Conservation (phyloP, 768 basidiomycete species). For the Fomitopsis pulvina region DNA sequence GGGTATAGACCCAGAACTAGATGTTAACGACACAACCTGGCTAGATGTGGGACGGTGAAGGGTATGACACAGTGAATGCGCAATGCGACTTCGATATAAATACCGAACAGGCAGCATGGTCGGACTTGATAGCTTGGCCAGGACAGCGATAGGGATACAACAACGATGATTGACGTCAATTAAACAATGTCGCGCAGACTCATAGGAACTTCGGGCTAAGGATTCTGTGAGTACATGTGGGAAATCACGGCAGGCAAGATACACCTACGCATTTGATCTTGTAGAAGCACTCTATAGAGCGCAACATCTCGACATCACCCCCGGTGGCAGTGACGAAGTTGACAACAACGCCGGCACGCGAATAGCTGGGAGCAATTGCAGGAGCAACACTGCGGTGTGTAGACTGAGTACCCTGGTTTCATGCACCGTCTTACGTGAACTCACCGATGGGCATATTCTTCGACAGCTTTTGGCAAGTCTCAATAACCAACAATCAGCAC, state of each 20-base stretch:
- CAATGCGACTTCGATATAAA: constrained; percentile 38
- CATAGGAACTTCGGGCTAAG: constrained; percentile 85
- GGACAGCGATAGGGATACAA: constrained; percentile 74
- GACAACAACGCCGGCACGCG: constrained; percentile 86
- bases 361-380: constrained; percentile 78
- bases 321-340: constrained; percentile 98
- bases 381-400: constrained; percentile 61
- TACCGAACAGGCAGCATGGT: constrained; percentile 36
- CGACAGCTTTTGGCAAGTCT: constrained; percentile 93
- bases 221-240: constrained; percentile 19
- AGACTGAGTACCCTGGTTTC: constrained; percentile 3
- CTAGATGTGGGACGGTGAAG: constrained; percentile 46
- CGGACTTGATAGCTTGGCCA: constrained; percentile 22
- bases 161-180: constrained; percentile 38
- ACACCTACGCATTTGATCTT: constrained; percentile 85
- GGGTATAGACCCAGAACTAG: constrained; percentile 35
- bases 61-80: constrained; percentile 62
- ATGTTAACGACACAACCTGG: constrained; percentile 59
- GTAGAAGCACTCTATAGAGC: constrained; percentile 98
- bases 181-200: constrained; percentile 86
- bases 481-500: constrained; percentile 8
- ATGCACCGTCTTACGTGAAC: constrained; percentile 11
- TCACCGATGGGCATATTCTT: constrained; percentile 94
- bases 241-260: background rate
- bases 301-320: constrained; percentile 96